Evolutionary conservation across 805 yeast species (phyloP), one percentile per base, ranked within the genome.

Genomic region (Diddensiella transvaalensis): DNA sequence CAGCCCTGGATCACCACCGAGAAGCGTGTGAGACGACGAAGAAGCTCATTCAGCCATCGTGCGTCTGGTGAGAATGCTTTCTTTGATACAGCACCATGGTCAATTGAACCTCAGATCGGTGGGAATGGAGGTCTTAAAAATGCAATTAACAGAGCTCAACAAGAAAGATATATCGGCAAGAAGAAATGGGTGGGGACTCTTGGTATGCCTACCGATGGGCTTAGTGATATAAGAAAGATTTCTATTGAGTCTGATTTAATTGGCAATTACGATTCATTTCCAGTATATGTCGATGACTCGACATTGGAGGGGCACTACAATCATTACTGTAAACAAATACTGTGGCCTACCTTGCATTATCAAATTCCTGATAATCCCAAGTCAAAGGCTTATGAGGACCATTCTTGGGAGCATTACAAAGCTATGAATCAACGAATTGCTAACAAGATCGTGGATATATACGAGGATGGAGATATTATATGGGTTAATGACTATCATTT

Each of bases 401-500:
- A 89, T 63, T 87, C 96, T 1, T 91, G 97, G 96, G 80, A 80
- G 22, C 83, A 84, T 61, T 91, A 91, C 65, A 80, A 79, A 55
- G 68, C 73, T 1, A 74, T 91, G 53, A 93, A 93, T 60, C 87
- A 83, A 63, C 65, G 77, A 40, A 77, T 90, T 60, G 97, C 98
- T 0, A 86, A 89, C 47, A 78, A 77, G 55, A 74, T 91, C 40
- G 78, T 85, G 2, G 76, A 74, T 32, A 69, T 72, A 1, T 90
- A 91, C 65, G 79, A 81, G 56, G 76, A 75, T 0, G 88, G 85
- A 37, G 96, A 91, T 63, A 72, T 80, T 36, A 75, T 91, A 51
- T 93, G 98, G 98, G 74, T 91, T 46, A 96, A 91, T 64, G 99
- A 91, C 66, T 91, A 91, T 63, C 98, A 93, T 67, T 72, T 91